Evolutionary conservation across 805 yeast species (phyloP).

Genomic region (Lipomyces lipofer): DNA sequence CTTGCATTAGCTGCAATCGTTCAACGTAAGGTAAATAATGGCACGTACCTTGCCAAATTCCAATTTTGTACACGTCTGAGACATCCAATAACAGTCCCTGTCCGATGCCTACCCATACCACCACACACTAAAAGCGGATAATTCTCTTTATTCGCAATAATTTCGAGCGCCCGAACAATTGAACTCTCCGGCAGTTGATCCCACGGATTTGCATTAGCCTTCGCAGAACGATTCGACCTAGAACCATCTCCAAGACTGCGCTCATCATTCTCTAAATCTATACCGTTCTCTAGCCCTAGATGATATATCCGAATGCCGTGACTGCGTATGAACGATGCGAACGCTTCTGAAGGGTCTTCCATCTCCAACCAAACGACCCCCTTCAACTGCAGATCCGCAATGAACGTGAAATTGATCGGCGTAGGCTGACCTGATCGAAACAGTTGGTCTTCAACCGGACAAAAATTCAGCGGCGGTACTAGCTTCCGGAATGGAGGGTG

Average conservation of each 20-base stretch:
- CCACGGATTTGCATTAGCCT: slow-evolving; percentile 75
- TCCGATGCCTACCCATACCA: slow-evolving; percentile 97
- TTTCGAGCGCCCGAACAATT: slow-evolving; percentile 73
- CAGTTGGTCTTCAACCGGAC: slow-evolving; percentile 86
- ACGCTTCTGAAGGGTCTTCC: slow-evolving; percentile 90
- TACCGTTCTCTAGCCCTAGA: slow-evolving; percentile 66
- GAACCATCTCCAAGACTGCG: neutral
- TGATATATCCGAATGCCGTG: slow-evolving; percentile 75
- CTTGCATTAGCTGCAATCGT: neutral
- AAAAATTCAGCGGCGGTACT: slow-evolving; percentile 92
- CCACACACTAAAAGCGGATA: slow-evolving; percentile 91
- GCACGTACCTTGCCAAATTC: slow-evolving; percentile 68
- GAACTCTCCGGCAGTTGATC: slow-evolving; percentile 86
- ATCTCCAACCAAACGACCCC: slow-evolving; percentile 92
- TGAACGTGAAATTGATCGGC: slow-evolving; percentile 84
- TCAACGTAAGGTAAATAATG: neutral
- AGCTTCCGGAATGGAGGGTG: slow-evolving; percentile 64
- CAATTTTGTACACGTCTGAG: slow-evolving; percentile 91
- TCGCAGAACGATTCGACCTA: slow-evolving; percentile 1
- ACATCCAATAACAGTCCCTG: slow-evolving; percentile 96
- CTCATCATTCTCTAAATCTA: slow-evolving; percentile 21
- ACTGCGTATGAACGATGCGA: slow-evolving; percentile 75
- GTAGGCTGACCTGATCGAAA: slow-evolving; percentile 95
- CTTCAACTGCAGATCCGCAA: slow-evolving; percentile 68
- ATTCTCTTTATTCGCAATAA: slow-evolving; percentile 68